phyloP scores from a whole-genome alignment of 2,329 filamentous ascomycete species.

The Penicillium brevicompactum region DNA sequence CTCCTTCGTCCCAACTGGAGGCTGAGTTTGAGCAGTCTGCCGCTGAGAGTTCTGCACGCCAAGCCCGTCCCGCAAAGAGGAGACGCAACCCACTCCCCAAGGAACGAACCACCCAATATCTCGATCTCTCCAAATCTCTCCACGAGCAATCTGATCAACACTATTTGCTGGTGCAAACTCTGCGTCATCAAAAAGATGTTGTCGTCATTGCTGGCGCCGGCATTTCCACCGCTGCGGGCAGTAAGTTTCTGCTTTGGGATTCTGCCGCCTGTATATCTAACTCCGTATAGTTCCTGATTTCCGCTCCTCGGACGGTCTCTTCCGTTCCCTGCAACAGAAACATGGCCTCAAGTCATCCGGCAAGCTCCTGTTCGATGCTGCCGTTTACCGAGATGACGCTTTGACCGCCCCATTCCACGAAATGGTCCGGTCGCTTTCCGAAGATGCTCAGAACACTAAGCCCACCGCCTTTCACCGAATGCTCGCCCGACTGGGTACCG shows the following conservation, averaged over 20 bases:
- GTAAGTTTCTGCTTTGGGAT: constrained; percentile 54
- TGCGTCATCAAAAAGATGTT: constrained; percentile 92
- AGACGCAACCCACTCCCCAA: constrained; percentile 64
- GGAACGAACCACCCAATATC: constrained; percentile 76
- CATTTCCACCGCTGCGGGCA: constrained; percentile 94
- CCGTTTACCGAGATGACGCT: constrained; percentile 89
- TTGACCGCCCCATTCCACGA: constrained; percentile 90
- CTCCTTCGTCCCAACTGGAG: constrained; percentile 45
- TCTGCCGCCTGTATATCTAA: constrained; percentile 16
- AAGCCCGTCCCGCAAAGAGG: constrained; percentile 72
- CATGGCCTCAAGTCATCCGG: constrained; percentile 92
- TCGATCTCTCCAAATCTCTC: constrained; percentile 63
- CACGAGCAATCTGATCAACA: constrained; percentile 63
- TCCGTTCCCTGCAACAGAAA: constrained; percentile 79
- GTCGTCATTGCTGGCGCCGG: constrained; percentile 95
- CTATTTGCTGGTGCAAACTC: constrained; percentile 68
- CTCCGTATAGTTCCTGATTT: constrained; percentile 80
- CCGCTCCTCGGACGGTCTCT: constrained; percentile 85
- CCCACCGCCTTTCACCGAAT: constrained; percentile 93
- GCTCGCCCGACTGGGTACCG: constrained; percentile 82
- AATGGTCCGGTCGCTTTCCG: constrained; percentile 89
- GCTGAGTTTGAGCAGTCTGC: neutral
- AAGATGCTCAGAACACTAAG: constrained; percentile 72
- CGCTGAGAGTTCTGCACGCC: constrained; percentile 43
- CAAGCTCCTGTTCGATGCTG: constrained; percentile 95